phyloP scores from a whole-genome alignment of 371 early-diverging fungal species.

The Syncephalastrum sp. region DNA sequence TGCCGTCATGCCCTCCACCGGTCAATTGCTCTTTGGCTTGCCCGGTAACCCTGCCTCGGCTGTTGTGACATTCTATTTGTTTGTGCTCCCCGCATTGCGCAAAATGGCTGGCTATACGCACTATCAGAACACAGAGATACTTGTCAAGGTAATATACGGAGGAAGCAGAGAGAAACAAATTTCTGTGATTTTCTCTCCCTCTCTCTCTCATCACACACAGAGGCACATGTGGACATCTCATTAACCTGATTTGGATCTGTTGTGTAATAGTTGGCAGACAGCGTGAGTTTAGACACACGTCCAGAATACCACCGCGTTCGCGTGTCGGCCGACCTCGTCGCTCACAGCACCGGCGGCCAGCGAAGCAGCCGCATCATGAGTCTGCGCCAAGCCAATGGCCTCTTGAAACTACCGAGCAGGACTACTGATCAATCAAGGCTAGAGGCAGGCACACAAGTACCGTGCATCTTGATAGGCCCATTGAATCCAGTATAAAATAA shows the following conservation, averaged over 20 bases:
- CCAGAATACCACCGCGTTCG: conserved; percentile 86
- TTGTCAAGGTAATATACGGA: conserved; percentile 56
- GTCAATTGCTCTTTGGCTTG: conserved; percentile 75
- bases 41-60: conserved; percentile 96
- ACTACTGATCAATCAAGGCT: conserved; percentile 26
- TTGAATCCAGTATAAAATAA: conserved; percentile 8
- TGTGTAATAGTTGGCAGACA: conserved; percentile 39
- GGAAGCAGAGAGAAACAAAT: not conserved
- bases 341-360: conserved; percentile 71
- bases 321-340: conserved; percentile 50
- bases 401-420: conserved; percentile 63
- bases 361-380: conserved; percentile 81
- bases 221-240: no score
- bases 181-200: not conserved
- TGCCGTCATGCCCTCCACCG: conserved; percentile 61
- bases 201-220: not conserved
- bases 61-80: conserved; percentile 82
- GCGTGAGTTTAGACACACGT: conserved; percentile 68
- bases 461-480: conserved; percentile 36
- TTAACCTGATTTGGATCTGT: not conserved
- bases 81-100: conserved; percentile 83
- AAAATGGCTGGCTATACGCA: conserved; percentile 66
- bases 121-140: conserved; percentile 46
- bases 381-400: conserved; percentile 77
- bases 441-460: conserved; percentile 20